Conservation (phyloP, 345 rosid species). For the Microcos paniculata region DNA sequence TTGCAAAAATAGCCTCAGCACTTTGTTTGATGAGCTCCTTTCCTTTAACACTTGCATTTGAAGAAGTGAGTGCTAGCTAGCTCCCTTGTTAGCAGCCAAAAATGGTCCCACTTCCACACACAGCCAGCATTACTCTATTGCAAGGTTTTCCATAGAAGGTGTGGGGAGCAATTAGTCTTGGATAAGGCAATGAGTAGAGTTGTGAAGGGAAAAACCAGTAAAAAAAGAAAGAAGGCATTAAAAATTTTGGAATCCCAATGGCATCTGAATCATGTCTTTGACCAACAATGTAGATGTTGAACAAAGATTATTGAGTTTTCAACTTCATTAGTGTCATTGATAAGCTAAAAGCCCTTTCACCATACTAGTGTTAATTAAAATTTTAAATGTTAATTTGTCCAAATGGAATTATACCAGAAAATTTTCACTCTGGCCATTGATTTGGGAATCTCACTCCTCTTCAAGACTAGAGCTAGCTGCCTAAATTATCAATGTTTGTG, state of each 20-base stretch:
- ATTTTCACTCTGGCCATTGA: background rate
- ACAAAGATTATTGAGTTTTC: background rate
- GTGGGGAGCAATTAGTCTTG: slow-evolving; percentile 22
- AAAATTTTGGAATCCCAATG: slow-evolving; percentile 19
- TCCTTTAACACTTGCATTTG: background rate
- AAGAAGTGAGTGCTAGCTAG: background rate
- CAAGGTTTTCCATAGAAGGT: slow-evolving; percentile 12
- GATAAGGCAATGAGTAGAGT: slow-evolving; percentile 7
- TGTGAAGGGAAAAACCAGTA: background rate
- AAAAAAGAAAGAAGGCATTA: background rate
- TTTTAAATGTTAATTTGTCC: background rate
- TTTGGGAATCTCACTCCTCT: slow-evolving; percentile 5
- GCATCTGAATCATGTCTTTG: slow-evolving; percentile 25
- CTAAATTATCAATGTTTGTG: slow-evolving; percentile 1
- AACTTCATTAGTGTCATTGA: background rate
- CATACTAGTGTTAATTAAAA: no score
- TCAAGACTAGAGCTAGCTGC: no score
- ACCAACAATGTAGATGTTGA: slow-evolving; percentile 14
- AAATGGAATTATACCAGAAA: slow-evolving; percentile 8
- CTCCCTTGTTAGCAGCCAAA: slow-evolving; percentile 15
- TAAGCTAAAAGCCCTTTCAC: background rate
- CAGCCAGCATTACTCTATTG: slow-evolving; percentile 4
- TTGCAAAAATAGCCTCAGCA: background rate
- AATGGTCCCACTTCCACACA: slow-evolving; percentile 23
- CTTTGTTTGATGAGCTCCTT: background rate